Conservation (phyloP, 768 basidiomycete species). For the Tricholoma terreum region DNA sequence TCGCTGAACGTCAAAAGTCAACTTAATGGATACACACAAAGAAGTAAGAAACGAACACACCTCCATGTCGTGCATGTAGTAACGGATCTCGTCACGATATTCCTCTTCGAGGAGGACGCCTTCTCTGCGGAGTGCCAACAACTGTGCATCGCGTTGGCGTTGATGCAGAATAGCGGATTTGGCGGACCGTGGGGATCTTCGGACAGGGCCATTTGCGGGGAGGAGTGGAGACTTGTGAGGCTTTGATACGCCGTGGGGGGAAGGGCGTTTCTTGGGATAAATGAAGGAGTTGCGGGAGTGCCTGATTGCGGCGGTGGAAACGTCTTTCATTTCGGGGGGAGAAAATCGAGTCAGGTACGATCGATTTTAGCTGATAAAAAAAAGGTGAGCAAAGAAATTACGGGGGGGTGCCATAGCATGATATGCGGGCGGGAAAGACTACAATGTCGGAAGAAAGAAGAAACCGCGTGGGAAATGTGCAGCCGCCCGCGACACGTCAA, state of each 20-base stretch:
- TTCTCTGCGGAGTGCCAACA: slow-evolving; percentile 65
- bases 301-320: slow-evolving; percentile 54
- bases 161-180: slow-evolving; percentile 60
- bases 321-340: slow-evolving; percentile 74
- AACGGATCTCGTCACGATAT: slow-evolving; percentile 88
- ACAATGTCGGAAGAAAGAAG: background rate
- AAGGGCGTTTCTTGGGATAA: slow-evolving; percentile 85
- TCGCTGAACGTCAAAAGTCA: slow-evolving; percentile 34
- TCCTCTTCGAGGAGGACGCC: slow-evolving; percentile 89
- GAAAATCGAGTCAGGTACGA: slow-evolving; percentile 41
- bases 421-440: slow-evolving; percentile 2
- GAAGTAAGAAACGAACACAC: slow-evolving; percentile 48
- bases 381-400: slow-evolving; percentile 21
- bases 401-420: slow-evolving; percentile 18
- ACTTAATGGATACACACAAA: slow-evolving; percentile 14
- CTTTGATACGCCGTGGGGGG: slow-evolving; percentile 76
- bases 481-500: background rate
- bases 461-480: background rate
- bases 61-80: slow-evolving; percentile 99
- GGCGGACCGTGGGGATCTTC: slow-evolving; percentile 64
- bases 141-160: slow-evolving; percentile 67
- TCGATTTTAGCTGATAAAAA: slow-evolving; percentile 38
- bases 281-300: slow-evolving; percentile 60
- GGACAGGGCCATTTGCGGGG: slow-evolving; percentile 45
- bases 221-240: slow-evolving; percentile 56